These are phyloP conservation scores for Mortierella alpina DNA, from an alignment of 192 early-diverging fungal species.

Conservation along the genomic window DNA sequence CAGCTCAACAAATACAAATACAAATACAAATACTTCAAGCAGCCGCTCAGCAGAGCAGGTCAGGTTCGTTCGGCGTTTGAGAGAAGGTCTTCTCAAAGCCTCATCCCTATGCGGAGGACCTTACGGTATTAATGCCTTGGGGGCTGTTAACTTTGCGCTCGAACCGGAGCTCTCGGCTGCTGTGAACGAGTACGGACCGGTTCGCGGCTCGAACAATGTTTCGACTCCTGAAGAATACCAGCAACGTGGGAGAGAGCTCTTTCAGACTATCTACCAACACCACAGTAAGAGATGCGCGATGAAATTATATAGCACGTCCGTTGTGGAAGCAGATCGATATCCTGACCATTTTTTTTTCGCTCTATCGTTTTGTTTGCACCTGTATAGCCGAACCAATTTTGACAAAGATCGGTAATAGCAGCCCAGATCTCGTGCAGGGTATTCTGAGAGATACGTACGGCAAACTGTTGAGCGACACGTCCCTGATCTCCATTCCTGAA, in stretches of 20 bases:
- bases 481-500: slow-evolving; percentile 22
- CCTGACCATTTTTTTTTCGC: not conserved
- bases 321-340: not conserved
- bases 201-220: slow-evolving; percentile 10
- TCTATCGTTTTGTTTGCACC: not conserved
- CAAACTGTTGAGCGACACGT: slow-evolving; percentile 24
- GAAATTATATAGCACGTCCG: too few species aligned
- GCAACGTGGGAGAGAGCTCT: slow-evolving; percentile 33
- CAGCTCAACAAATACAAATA: not conserved
- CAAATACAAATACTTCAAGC: not conserved
- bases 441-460: slow-evolving; percentile 34
- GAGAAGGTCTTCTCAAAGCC: slow-evolving; percentile 30
- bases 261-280: slow-evolving; percentile 39
- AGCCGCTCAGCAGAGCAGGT: not conserved
- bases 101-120: slow-evolving; percentile 40
- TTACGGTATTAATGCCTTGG: slow-evolving; percentile 46
- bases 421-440: slow-evolving; percentile 29
- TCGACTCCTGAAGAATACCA: slow-evolving; percentile 22
- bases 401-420: slow-evolving; percentile 45
- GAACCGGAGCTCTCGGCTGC: slow-evolving; percentile 11
- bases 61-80: slow-evolving; percentile 29
- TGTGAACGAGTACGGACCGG: slow-evolving; percentile 22
- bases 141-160: slow-evolving; percentile 38
- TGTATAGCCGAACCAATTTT: slow-evolving; percentile 33
- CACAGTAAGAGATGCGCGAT: slow-evolving; percentile 15